Evolutionary conservation across 768 basidiomycete genomes (phyloP).

Genomic region (Austroboletus eburneus): DNA sequence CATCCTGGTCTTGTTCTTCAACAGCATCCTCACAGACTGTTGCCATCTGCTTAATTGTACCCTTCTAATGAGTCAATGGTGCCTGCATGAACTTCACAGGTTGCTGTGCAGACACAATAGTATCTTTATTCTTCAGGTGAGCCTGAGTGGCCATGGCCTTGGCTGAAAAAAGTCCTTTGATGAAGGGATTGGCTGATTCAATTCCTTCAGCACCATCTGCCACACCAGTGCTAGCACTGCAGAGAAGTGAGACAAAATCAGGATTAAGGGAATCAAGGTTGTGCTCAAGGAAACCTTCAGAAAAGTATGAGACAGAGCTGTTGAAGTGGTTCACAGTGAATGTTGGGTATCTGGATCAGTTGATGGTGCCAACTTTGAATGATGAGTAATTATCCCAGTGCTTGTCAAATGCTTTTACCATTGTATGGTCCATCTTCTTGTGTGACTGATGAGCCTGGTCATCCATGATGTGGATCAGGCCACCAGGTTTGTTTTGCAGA

Average conservation of each 20-base stretch:
- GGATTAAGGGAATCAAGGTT: conserved; percentile 89
- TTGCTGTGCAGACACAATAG: conserved; percentile 92
- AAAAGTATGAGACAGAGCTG: conserved; percentile 86
- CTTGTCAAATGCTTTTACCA: conserved; percentile 93
- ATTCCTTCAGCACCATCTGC: conserved; percentile 55
- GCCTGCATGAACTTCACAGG: conserved; percentile 91
- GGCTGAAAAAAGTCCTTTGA: conserved; percentile 82
- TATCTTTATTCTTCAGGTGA: no score
- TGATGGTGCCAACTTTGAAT: conserved; percentile 77
- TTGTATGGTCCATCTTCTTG: conserved; percentile 90
- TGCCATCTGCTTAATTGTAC: conserved; percentile 53
- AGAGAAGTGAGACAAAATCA: conserved; percentile 86
- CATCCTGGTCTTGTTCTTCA: conserved; percentile 49
- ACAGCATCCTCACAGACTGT: conserved; percentile 31
- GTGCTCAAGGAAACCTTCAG: conserved; percentile 84
- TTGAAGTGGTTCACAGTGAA: conserved; percentile 94
- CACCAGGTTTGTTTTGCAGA: conserved; percentile 82
- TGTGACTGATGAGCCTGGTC: conserved; percentile 83
- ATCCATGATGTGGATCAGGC: conserved; percentile 95
- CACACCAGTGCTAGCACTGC: conserved; percentile 44
- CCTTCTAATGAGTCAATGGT: conserved; percentile 83
- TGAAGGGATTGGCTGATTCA: conserved; percentile 87
- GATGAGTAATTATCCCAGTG: conserved; percentile 91
- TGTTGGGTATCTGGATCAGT: conserved; percentile 74
- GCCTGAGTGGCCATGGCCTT: conserved; percentile 90